Evolutionary conservation across 345 rosid genomes (phyloP).

Genomic region (Triadica sebifera): DNA sequence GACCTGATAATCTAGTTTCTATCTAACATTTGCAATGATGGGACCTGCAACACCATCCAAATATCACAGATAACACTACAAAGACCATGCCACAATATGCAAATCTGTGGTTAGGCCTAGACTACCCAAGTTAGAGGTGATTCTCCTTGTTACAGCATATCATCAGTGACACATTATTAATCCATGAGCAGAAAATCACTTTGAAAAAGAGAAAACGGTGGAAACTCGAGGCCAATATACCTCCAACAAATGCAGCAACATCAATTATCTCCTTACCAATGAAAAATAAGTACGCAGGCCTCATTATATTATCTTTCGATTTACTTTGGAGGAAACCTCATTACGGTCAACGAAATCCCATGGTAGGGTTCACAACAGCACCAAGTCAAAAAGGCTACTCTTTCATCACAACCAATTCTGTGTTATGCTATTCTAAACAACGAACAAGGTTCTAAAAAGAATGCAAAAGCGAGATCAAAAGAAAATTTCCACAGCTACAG

Average conservation of each 20-base stretch:
- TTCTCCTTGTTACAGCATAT: neutral
- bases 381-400: slow-evolving; percentile 5
- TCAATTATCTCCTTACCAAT: neutral
- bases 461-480: neutral
- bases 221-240: neutral
- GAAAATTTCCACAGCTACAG: neutral
- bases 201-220: neutral
- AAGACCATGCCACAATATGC: neutral
- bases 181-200: neutral
- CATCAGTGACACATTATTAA: neutral
- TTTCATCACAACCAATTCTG: slow-evolving; percentile 6
- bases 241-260: neutral
- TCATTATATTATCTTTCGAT: slow-evolving; percentile 4
- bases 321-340: neutral
- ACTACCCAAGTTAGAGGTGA: neutral
- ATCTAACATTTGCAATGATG: neutral
- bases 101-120: neutral
- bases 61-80: neutral
- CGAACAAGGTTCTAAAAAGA: neutral
- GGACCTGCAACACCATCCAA: neutral
- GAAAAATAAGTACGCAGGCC: neutral
- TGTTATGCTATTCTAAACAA: slow-evolving; percentile 10
- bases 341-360: neutral
- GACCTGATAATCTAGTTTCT: neutral
- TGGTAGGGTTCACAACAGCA: slow-evolving; percentile 12